Conservation (phyloP, 2,329 filamentous ascomycete genomes). For the Botrytis fabae region DNA sequence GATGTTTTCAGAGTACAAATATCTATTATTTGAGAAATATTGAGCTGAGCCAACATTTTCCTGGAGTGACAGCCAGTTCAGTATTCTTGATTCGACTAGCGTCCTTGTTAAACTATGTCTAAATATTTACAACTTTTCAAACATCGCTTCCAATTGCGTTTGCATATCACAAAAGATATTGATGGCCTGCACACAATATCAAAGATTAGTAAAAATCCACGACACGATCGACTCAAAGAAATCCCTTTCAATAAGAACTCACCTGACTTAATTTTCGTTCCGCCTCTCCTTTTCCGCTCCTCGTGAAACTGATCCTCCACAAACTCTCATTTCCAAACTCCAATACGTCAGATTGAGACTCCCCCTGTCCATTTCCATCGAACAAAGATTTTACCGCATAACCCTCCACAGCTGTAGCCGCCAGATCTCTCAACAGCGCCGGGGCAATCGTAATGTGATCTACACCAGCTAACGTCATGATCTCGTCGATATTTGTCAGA, state of each 20-base stretch:
- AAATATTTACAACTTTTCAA: conserved; percentile 41
- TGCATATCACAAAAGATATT: conserved; percentile 60
- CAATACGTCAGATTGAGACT: neutral
- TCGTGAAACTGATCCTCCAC: conserved; percentile 54
- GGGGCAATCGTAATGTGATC: conserved; percentile 61
- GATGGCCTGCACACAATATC: conserved; percentile 47
- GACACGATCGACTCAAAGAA: too few species aligned
- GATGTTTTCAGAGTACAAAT: neutral
- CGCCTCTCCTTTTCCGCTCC: conserved; percentile 48
- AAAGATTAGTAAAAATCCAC: neutral
- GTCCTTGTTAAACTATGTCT: neutral
- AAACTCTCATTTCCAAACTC: conserved; percentile 44
- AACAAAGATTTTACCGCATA: conserved; percentile 29
- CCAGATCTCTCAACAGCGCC: conserved; percentile 44
- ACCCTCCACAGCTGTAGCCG: conserved; percentile 22
- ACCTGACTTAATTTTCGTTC: conserved; percentile 52
- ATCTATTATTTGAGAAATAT: neutral
- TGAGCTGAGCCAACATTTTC: neutral
- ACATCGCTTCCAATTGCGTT: conserved; percentile 48
- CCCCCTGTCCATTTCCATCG: conserved; percentile 24
- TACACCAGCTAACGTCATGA: conserved; percentile 58
- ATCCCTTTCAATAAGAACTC: conserved; percentile 24
- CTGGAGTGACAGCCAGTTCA: neutral
- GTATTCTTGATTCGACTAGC: neutral
- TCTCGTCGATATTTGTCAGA: conserved; percentile 57